phyloP scores from a whole-genome alignment of 768 basidiomycete species.

The Trametes gibbosa region DNA sequence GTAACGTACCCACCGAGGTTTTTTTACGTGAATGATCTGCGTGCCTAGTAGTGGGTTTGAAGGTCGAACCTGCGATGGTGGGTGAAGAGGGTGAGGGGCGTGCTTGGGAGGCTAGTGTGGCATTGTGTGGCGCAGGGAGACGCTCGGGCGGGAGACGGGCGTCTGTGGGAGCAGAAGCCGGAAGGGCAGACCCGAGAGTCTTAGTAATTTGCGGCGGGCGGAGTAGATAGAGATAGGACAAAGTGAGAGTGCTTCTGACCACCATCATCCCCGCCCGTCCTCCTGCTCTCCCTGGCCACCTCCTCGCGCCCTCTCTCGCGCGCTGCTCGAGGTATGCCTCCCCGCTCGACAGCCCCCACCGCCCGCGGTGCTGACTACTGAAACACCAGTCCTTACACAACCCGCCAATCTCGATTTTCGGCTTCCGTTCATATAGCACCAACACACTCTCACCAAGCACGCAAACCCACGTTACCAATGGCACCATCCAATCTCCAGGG shows the following conservation, averaged over 20 bases:
- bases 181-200: conserved; percentile 9
- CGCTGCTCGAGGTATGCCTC: conserved; percentile 10
- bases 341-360: not conserved
- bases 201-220: conserved; percentile 7
- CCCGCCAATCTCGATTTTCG: too few species aligned
- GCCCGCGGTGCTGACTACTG: not conserved
- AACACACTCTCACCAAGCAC: conserved; percentile 11
- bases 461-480: conserved; percentile 38
- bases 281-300: not conserved
- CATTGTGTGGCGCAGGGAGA: not conserved
- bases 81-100: not conserved
- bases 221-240: conserved; percentile 17
- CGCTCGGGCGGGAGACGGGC: not conserved
- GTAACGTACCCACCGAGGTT: not conserved
- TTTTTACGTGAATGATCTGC: too few species aligned
- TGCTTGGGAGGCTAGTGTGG: not conserved
- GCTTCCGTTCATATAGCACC: not conserved
- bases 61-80: not conserved
- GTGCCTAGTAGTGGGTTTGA: too few species aligned
- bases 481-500: conserved; percentile 67
- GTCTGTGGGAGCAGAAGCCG: conserved; percentile 2
- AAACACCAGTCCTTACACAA: not conserved
- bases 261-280: conserved; percentile 13
- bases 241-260: not conserved
- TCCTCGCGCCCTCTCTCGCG: not conserved